phyloP scores from a whole-genome alignment of 805 yeast species.

The Starmerella stellata region DNA sequence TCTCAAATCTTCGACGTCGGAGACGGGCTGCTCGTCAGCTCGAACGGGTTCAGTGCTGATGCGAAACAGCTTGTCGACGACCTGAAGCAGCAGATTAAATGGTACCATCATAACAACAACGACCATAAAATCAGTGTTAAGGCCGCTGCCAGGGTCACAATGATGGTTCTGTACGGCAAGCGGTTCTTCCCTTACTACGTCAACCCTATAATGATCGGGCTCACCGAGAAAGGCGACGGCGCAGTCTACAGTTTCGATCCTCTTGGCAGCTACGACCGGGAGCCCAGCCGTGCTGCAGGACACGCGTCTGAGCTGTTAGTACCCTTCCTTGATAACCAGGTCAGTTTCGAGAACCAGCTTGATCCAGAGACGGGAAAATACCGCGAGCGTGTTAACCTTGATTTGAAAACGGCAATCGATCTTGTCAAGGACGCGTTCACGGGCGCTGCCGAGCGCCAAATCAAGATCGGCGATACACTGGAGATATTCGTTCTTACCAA shows the following conservation, averaged over 20 bases:
- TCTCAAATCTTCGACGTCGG: constrained; percentile 82
- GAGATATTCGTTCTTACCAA: constrained; percentile 82
- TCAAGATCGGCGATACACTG: constrained; percentile 92
- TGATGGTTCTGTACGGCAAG: constrained; percentile 77
- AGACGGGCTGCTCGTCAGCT: constrained; percentile 69
- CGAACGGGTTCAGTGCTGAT: constrained; percentile 95
- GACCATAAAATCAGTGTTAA: constrained; percentile 43
- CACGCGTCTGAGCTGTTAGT: constrained; percentile 89
- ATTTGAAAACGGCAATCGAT: constrained; percentile 67
- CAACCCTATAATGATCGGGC: constrained; percentile 83
- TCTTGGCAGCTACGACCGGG: constrained; percentile 93
- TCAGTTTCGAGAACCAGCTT: constrained; percentile 81
- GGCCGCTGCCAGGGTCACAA: constrained; percentile 78
- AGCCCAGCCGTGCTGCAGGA: constrained; percentile 95
- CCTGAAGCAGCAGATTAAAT: constrained; percentile 35
- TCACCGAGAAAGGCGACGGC: constrained; percentile 82
- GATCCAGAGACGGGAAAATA: constrained; percentile 56
- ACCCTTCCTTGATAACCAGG: constrained; percentile 97
- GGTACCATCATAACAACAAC: constrained; percentile 86
- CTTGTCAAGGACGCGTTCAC: constrained; percentile 86
- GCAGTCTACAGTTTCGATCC: constrained; percentile 94
- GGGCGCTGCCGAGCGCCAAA: constrained; percentile 96
- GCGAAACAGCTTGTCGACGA: constrained; percentile 67
- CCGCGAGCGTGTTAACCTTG: constrained; percentile 43
- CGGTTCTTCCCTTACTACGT: constrained; percentile 95